Evolutionary conservation across 768 basidiomycete genomes (phyloP), one percentile per base, ranked within the genome.

Genomic region (Grammothele lineata): DNA sequence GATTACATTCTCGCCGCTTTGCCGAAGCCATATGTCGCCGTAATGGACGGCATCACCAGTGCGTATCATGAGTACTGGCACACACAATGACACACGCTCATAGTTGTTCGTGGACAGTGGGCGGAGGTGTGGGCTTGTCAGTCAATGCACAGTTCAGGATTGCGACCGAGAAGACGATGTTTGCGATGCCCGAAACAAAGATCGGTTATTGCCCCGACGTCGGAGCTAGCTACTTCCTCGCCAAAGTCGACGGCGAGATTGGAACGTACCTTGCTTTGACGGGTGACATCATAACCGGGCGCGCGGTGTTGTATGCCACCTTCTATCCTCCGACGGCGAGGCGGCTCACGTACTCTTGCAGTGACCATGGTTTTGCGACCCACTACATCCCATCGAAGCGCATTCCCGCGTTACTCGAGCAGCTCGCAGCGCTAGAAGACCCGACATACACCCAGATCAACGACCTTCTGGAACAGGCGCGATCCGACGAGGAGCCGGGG

Each of bases 131-230:
- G 18, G 96, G 96, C 32, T 80, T 99, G 39, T 74, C 81, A 32
- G 80, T 85, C 10, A 78, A 85, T 47, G 95, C 94, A 3, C 78
- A 85, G 0, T 93, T 98, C 67, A 79, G 96, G 50, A 78, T 99
- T 46, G 94, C 94, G 3, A 98, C 95, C 3, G 92, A 95, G 64
- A 87, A 87, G 22, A 96, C 94, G 0, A 48, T 77, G 1, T 89
- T 97, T 63, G 86, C 92, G 5, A 98, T 98, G 96, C 96, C 96
- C 14, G 96, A 99, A 70, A 92, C 89, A 11, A 88, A 87, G 59
- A 92, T 93, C 58, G 88, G 87, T 36, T 92, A 89, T 62, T 81
- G 70, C 54, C 94, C 95, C 23, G 95, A 99, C 66, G 94, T 99
- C 21, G 96, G 96, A 17, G 87, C 85, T 23, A 92, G 80, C 57